Evolutionary conservation across 2,329 filamentous ascomycete species (phyloP).

Genomic region (Ophiostoma sp.): DNA sequence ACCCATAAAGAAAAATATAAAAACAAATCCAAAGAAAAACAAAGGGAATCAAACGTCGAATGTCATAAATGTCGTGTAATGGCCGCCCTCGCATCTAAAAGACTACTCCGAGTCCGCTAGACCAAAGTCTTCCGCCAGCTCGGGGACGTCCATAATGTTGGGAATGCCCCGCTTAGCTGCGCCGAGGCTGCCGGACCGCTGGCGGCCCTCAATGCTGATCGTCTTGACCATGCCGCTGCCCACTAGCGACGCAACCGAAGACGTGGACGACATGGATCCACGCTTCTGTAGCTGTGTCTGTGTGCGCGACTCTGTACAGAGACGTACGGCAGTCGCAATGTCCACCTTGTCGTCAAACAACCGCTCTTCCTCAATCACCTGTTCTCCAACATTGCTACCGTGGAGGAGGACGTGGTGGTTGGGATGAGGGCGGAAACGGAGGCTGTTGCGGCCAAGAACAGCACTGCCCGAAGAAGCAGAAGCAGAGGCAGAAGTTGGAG

Average conservation of each 20-base stretch:
- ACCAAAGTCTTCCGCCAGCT: background rate
- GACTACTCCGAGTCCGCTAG: background rate
- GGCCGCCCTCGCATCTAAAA: background rate
- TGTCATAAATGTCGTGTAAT: conserved; percentile 9
- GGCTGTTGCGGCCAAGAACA: background rate
- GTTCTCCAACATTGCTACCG: background rate
- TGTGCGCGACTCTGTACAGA: conserved; percentile 32
- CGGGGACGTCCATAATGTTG: conserved; percentile 11
- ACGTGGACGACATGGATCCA: background rate
- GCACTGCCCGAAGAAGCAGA: background rate
- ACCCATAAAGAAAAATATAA: background rate
- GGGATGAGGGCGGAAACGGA: background rate
- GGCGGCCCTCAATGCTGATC: background rate
- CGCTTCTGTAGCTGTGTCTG: conserved; percentile 28
- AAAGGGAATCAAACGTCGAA: background rate
- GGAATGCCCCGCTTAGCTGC: background rate
- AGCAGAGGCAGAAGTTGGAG: background rate
- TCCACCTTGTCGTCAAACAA: conserved; percentile 28
- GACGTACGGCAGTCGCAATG: conserved; percentile 31
- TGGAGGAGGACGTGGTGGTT: conserved; percentile 17
- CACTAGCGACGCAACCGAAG: conserved; percentile 24
- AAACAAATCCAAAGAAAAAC: background rate
- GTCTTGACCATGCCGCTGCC: conserved; percentile 15
- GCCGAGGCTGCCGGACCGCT: background rate
- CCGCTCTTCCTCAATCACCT: conserved; percentile 15